Base-by-base conservation (phyloP, 495 filamentous ascomycete species). In the Tuber microsphaerosporum region DNA sequence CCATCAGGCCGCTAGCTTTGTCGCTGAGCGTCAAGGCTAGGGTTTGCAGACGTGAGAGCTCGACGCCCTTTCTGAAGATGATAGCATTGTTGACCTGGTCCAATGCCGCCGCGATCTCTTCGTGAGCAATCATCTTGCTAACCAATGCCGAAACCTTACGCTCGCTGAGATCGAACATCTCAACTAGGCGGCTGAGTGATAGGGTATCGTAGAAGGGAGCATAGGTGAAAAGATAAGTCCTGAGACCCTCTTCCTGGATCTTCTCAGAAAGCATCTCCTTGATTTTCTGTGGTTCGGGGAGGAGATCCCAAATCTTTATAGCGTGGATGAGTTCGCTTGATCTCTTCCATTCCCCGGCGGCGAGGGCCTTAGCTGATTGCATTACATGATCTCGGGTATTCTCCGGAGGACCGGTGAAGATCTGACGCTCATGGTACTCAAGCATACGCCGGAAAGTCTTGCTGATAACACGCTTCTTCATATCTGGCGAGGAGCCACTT, bases 281-380 rank as follows among this genome's bases (percentile, higher is more conserved):
- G 86, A 97, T 94, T 84, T 92, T 91, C 41, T 92, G 91, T 44
- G 93, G 90, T 80, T 92, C 87, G 75, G 94, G 89, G 89, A 99
- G 95, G 76, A 99, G 87, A 44, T 99, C 95, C 95, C 95, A 99
- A 84, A 98, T 98, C 89, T 98, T 98, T 87, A 99, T 99, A 73
- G 90, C 91, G 85, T 94, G 92, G 82, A 98, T 92, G 86, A 97
- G 94, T 72, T 92, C 88, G 22, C 91, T 93, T 37, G 93, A 90
- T 86, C 94, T 96, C 89, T 97, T 97, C 96, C 96, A 99, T 83
- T 99, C 95, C 48, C 95, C 95, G 19, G 93, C 93, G 70, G 95
- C 94, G 46, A 99, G 89, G 69, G 94, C 94, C 86, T 97, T 97
- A 75, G 95, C 97, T 48, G 93, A 93, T 86, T 97, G 95, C 92